These are phyloP conservation scores for Lactarius pseudohatsudake DNA, from an alignment of 768 basidiomycete species.

Conservation along the genomic window DNA sequence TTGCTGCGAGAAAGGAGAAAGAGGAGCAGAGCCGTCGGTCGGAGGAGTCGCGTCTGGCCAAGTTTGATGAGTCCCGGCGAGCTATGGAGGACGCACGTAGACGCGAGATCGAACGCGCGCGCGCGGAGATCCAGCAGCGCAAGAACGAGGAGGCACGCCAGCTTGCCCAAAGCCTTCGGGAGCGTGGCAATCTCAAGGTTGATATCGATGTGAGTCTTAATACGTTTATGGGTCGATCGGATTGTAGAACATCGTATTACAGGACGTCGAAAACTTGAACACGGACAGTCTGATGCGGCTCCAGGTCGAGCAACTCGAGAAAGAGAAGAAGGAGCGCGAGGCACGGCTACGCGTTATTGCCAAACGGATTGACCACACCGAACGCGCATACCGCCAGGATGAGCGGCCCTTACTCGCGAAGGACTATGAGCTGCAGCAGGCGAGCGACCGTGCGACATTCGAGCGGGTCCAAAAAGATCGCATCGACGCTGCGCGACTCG, in stretches of 20 bases:
- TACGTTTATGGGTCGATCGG: neutral
- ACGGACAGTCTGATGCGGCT: conserved; percentile 84
- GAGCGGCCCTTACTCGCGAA: conserved; percentile 81
- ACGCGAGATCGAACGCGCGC: conserved; percentile 62
- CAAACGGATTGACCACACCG: conserved; percentile 93
- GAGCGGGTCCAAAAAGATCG: conserved; percentile 58
- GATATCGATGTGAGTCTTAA: conserved; percentile 60
- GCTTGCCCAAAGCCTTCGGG: conserved; percentile 79
- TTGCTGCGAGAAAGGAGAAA: conserved; percentile 82
- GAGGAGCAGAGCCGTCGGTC: conserved; percentile 81
- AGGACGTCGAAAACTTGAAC: conserved; percentile 83
- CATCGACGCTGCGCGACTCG: conserved; percentile 50
- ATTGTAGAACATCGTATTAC: conserved; percentile 18
- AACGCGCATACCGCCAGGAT: conserved; percentile 92
- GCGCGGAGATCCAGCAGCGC: conserved; percentile 76
- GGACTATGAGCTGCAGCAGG: conserved; percentile 88
- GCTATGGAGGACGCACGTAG: conserved; percentile 62
- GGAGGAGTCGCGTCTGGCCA: conserved; percentile 61
- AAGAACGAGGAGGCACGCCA: conserved; percentile 82
- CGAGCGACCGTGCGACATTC: conserved; percentile 68
- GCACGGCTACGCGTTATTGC: conserved; percentile 78
- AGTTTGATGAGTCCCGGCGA: conserved; percentile 64
- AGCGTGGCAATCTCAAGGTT: conserved; percentile 70
- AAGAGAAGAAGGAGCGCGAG: conserved; percentile 87
- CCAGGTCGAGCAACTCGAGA: conserved; percentile 94